Evolutionary conservation across 2,329 filamentous ascomycete species (phyloP), one percentile per base, ranked within the genome.

Genomic region (Trichocomaceae sp.): DNA sequence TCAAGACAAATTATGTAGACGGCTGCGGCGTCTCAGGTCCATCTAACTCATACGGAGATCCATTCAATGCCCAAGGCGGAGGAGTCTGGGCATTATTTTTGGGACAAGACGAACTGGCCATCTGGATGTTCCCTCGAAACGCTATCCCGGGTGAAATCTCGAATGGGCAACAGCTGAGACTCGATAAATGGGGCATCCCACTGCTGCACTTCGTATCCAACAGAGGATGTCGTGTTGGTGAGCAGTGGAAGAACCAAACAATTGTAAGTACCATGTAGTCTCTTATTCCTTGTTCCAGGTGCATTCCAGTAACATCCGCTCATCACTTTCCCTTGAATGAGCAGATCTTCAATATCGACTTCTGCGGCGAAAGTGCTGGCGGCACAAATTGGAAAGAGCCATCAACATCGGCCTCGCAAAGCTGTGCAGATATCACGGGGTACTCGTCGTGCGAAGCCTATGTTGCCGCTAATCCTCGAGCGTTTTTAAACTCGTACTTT

Each of bases 351-450:
- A 95, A 88, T 72, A 93, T 85, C 0, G 87, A 86, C 8, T 89
- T 95, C 69, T 96, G 91, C 70, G 91, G 91, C 19, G 82, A 86
- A 64, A 96, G 90, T 90, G 90, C 90, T 4, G 88, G 88, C 17
- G 68, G 75, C 10, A 29, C 51, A 19, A 53, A 47, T n/a, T 53
- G 44, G 82, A 84, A 33, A 95, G 86, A 85, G 63, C 65, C 49
- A 64, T 68, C 37, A 78, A 39, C 44, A 22, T n/a, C 41, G 7
- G 29, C 37, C 17, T 26, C 35, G n/a, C 47, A 52, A 57, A 78
- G 79, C 46, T 91, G 87, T 69, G 72, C 78, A 1, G 72, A 79
- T 35, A 76, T 82, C 61, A 87, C 83, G 0, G 58, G 72, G 15
- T 29, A n/a, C 20, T 23, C 51, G 35, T 84, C 83, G 0, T 96